Evolutionary conservation across 805 yeast genomes (phyloP), one percentile per base, ranked within the genome.

Genomic region (Candida broadrunensis): DNA sequence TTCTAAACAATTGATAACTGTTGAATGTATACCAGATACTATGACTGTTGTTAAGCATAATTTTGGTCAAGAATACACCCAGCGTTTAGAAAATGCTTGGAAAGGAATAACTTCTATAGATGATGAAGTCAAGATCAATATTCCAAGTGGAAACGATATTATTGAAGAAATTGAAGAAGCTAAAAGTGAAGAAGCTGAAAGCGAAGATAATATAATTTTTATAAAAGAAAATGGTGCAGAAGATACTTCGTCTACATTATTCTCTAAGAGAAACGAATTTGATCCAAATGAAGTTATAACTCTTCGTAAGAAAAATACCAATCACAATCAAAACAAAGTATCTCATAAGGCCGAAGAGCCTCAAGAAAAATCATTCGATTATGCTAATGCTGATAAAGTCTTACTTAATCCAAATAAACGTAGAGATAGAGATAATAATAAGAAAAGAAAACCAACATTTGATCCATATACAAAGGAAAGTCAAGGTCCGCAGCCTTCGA

Each of bases 401-500:
- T 55, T 78, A 43, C 54, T 55, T 9, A 54, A 54, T 19, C 44
- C 44, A 14, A 20, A 36, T 30, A 25, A 41, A 23, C 33, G 25
- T 25, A 47, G 33, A 33, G 48, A 15, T 31, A 46, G 48, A n/a
- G 42, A 39, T 14, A 53, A 48, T 25, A 57, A 46, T 32, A 45
- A 49, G 14, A 73, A 72, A 54, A 72, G 73, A 50, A 61, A 65
- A 39, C 53, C 73, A 7, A 5, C 7, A n/a, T 83, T 78, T 47
- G 83, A 83, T 60, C 88, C 89, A 3, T 83, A 80, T 47, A 57
- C 72, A 5, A 68, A 65, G 34, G 65, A 61, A 5, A 61, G 69
- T 20, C 71, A 70, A 14, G 85, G 81, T 1, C 84, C 84, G 7
- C 63, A 62, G 48, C 72, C 75, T n/a, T 73, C 76, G 6, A 80